Evolutionary conservation across 306 rosid species (phyloP), one percentile per base, ranked within the genome.

Genomic region (Casuarina equisetifolia): DNA sequence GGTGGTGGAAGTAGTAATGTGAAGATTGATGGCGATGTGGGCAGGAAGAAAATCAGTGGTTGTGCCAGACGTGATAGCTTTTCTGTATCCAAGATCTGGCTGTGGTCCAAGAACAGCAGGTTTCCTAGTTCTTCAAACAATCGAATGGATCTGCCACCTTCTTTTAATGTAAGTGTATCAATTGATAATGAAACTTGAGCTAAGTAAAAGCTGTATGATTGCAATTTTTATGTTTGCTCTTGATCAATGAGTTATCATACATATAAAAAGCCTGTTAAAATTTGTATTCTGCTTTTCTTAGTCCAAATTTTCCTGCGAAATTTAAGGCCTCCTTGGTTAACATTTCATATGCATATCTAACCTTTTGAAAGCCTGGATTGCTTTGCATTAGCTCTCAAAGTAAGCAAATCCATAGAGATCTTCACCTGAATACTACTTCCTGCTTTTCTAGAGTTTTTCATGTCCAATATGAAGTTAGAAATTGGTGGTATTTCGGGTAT

Each of bases 81-180:
- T 57, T 94, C 98, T 19, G 93, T 94, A 57, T 94, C 98, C 4
- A 94, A 94, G 86, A 94, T 90, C 62, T 94, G 97, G 98, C 97
- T 89, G 35, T 92, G 97, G 98, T 85, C 94, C 17, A 86, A 85
- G 73, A 89, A 83, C 66, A 84, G 75, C 83, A 86, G 57, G 32
- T 82, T 83, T 72, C 83, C 84, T 54, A 73, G 52, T 69, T 88
- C 81, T 79, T 85, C 87, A 16, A 74, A 79, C 81, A 72, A 44
- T 40, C 80, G 62, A 74, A 81, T 85, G 20, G 72, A 72, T 70
- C 1, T 80, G 67, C 77, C 82, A 48, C 79, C 90, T 68, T 85
- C 85, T 80, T 69, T 86, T 17, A 61, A 54, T 46, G 74, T 76
- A 69, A 71, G 35, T 74, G 15, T 68, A 38, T 62, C 82, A 9